phyloP scores from a whole-genome alignment of 331 rosid species.

The Arachis monticola region DNA sequence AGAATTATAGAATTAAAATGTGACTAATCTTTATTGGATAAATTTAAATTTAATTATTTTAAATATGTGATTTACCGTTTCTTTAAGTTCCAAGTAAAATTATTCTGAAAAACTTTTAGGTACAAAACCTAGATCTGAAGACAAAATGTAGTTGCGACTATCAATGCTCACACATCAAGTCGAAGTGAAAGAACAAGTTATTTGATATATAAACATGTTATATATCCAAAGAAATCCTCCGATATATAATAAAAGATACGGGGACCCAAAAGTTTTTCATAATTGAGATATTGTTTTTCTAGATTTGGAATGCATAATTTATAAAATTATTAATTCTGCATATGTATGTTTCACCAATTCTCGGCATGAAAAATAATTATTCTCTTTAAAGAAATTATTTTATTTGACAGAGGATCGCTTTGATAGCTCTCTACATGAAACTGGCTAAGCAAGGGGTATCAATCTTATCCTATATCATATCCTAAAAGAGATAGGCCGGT shows the following conservation, averaged over 20 bases:
- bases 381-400: not conserved
- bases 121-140: not conserved
- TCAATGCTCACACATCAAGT: not conserved
- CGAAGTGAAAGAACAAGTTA: not conserved
- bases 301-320: not conserved
- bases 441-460: not conserved
- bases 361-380: not conserved
- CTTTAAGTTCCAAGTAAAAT: not conserved
- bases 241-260: not conserved
- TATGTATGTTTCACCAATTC: constrained; percentile 4
- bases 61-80: no score
- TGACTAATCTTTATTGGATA: no score
- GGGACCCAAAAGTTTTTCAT: constrained; percentile 3
- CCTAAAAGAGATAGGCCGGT: not conserved
- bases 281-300: not conserved
- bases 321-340: not conserved
- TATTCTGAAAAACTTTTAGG: no score
- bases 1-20: no score
- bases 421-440: not conserved
- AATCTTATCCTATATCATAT: not conserved
- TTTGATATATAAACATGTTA: not conserved
- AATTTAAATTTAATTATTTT: no score
- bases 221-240: not conserved
- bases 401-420: not conserved
- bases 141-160: not conserved